Evolutionary conservation across 805 yeast genomes (phyloP).

Genomic region (Torulaspora quercuum): DNA sequence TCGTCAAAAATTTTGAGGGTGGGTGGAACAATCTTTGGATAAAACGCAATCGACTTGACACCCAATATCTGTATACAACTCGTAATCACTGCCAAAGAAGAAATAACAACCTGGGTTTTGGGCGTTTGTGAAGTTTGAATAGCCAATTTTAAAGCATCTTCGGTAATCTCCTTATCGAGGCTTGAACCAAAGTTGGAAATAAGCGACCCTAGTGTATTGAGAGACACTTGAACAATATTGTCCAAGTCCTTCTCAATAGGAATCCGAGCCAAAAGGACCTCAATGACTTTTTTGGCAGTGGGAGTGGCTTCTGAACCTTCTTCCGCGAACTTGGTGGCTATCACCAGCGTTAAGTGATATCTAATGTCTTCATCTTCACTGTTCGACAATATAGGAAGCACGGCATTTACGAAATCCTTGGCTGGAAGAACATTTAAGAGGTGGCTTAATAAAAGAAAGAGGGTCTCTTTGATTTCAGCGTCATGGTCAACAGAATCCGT

Average conservation of each 20-base stretch:
- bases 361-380: conserved; percentile 46
- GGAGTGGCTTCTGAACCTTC: conserved; percentile 55
- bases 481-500: conserved; percentile 22
- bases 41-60: conserved; percentile 76
- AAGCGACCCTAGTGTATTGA: conserved; percentile 63
- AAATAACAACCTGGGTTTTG: conserved; percentile 61
- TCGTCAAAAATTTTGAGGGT: conserved; percentile 56
- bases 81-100: conserved; percentile 70
- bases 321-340: conserved; percentile 63
- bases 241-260: conserved; percentile 25
- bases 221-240: conserved; percentile 61
- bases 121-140: conserved; percentile 49
- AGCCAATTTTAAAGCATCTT: conserved; percentile 48
- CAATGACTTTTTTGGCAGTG: conserved; percentile 52
- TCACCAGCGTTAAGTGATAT: conserved; percentile 57
- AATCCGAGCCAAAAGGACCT: conserved; percentile 45
- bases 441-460: conserved; percentile 57
- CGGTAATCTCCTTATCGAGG: conserved; percentile 46
- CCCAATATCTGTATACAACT: conserved; percentile 72
- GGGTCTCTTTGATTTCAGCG: conserved; percentile 38
- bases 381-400: conserved; percentile 41
- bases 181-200: conserved; percentile 59
- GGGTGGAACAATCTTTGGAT: conserved; percentile 81
- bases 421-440: conserved; percentile 72
- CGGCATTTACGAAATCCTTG: conserved; percentile 62